Conservation (phyloP, 2,329 filamentous ascomycete genomes). For the Dothistroma pini region DNA sequence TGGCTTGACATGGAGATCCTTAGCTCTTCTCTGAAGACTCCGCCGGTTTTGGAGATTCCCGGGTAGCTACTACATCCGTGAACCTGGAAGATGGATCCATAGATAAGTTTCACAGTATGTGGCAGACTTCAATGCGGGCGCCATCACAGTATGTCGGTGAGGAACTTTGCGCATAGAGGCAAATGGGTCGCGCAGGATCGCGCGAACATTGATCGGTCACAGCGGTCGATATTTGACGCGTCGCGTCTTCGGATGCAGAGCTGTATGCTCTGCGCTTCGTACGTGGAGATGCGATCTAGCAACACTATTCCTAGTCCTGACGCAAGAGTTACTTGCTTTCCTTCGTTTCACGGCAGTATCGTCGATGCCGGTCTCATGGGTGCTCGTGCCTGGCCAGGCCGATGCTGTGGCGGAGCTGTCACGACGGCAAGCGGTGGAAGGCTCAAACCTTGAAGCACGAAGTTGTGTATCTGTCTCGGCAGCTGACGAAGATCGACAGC, state of each 20-base stretch:
- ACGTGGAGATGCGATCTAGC: background rate
- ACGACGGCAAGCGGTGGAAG: conserved; percentile 8
- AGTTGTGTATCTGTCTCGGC: conserved; percentile 11
- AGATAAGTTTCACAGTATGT: too few species aligned
- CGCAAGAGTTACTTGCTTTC: background rate
- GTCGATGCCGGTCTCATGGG: background rate
- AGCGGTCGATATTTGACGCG: background rate
- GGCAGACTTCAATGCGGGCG: background rate
- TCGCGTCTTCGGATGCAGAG: too few species aligned
- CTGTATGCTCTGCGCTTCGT: background rate
- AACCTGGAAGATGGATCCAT: background rate
- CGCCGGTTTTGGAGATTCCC: background rate
- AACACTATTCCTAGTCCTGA: background rate
- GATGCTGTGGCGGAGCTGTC: conserved; percentile 2
- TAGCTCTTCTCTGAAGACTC: background rate
- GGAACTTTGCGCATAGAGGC: background rate
- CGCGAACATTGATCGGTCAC: background rate
- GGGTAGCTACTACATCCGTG: background rate
- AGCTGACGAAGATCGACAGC: conserved; percentile 2
- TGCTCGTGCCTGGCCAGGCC: conserved; percentile 4
- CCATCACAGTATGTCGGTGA: background rate
- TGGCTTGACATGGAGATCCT: background rate
- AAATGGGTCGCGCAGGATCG: background rate
- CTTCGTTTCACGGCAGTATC: background rate
- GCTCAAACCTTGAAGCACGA: conserved; percentile 8